Evolutionary conservation across 2,329 filamentous ascomycete genomes (phyloP), one percentile per base, ranked within the genome.

Genomic region (Penicillium occitanis): DNA sequence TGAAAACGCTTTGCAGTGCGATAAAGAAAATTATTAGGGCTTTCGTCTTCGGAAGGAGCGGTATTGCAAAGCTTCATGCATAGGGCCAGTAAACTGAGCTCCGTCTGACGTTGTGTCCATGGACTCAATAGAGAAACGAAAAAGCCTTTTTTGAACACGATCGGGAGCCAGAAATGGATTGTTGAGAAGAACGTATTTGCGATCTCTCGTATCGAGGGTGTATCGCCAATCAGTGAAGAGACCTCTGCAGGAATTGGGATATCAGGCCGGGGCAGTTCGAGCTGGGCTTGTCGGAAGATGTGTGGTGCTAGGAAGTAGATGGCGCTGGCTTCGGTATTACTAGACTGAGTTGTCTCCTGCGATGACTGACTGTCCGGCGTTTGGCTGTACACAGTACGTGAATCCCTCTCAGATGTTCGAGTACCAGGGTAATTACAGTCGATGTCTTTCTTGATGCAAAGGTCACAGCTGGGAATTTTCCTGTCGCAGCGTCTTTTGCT

Each of bases 11-110:
- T 53, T 30, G 50, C 25, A 53, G 50, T 53, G 50, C 50, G 50
- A n/a, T 53, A 53, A 30, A 53, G 2, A 11, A 33, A 33, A 25
- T 30, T 53, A n/a, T 53, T 53, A 19, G 50, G 1, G 7, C 28
- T 8, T 5, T 53, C 50, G 5, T 53, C 50, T 2, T 53, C 25
- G 14, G 28, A 53, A 10, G 50, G 50, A 10, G 28, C 14, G 3
- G 50, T 53, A 33, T 33, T 53, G 50, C 50, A 53, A 33, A 53
- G 50, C 5, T 53, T 53, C 50, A 53, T 53, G 50, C 50, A 53
- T 33, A 53, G 50, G 4, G 50, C 6, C 2, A 53, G 50, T 2
- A 53, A 7, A 53, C 50, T 53, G 4, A 53, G 50, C 3, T 53
- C 50, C 17, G 50, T 53, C 28, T 53, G 50, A 11, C 50, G 50